Base-by-base conservation (phyloP, 768 basidiomycete species). In the Atractiella rhizophila region DNA sequence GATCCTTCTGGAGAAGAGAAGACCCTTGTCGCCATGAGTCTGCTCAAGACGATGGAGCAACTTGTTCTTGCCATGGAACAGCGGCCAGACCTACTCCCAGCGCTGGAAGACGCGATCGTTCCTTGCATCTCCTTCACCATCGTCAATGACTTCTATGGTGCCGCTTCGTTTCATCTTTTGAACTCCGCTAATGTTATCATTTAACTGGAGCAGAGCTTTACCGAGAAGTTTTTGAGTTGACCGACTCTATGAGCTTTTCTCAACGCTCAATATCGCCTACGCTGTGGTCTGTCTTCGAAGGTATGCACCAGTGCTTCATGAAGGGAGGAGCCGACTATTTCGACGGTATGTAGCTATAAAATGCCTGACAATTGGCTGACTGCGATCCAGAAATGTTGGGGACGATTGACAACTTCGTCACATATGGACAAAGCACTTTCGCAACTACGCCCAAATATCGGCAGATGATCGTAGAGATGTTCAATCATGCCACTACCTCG, bases 221-320 rank as follows among this genome's bases (percentile, higher is more conserved):
- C 53, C 81, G 83, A 59, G 76, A 79, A 54, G 70, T 78, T 64
- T 83, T 74, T 56, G 79, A 82, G 48, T 61, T 86, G 38, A 69
- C 81, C 37, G 83, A 86, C 52, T 75, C 65, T 47, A 60, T 86
- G 43, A 80, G 80, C 0, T 86, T 79, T 66, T 78, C 73, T 57
- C 66, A 75, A 42, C 69, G 71, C 46, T 57, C 65, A 40, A 73
- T 88, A 52, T 70, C 76, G 28, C 72, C 76, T 0, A 68, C 65
- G 49, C 74, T 86, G 74, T 86, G 82, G 83, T 73, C 70, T 9
- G 65, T 86, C 27, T 79, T 80, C 47, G 79, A 83, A 59, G 58
- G 72, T 48, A 83, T 76, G 0, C 82, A 81, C 59, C 65, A 66
- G 36, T 60, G 78, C 16, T 80, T 86, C 71, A 81, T 80, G 58